A percentile compares a stretch with the other conserved stretches of the same genome.
Evolutionary conservation across 129 eudicot species (phyloP).

Genomic region (Flaveria trinervia): DNA sequence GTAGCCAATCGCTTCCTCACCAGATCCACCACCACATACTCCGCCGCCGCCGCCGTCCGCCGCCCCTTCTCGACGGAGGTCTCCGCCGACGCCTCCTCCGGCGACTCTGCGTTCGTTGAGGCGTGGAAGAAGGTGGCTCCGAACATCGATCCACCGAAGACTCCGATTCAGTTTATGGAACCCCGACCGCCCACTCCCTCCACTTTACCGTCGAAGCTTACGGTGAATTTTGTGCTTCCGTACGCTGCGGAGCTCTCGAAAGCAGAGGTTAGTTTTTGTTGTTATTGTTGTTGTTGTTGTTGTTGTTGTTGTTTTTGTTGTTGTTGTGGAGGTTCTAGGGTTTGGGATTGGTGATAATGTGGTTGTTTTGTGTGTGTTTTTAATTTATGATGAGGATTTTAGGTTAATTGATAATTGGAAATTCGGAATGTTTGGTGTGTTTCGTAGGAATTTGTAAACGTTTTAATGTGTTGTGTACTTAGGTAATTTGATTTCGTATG

Average conservation of each 20-base stretch:
- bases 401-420: neutral
- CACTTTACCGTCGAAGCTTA: constrained; percentile 71
- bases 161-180: constrained; percentile 59
- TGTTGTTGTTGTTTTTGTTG: neutral
- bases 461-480: neutral
- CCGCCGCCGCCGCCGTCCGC: constrained; percentile 33
- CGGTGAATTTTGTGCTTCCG: constrained; percentile 76
- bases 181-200: constrained; percentile 71
- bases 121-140: constrained; percentile 77
- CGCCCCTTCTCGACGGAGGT: constrained; percentile 59
- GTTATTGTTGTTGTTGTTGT: neutral
- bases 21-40: constrained; percentile 13
- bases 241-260: constrained; percentile 55
- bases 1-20: constrained; percentile 49
- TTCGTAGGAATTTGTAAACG: neutral
- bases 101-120: constrained; percentile 47
- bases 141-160: constrained; percentile 73
- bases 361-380: neutral
- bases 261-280: constrained; percentile 47
- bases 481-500: neutral
- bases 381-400: neutral
- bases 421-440: neutral
- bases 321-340: constrained; percentile 17
- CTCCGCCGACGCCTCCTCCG: constrained; percentile 36
- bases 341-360: neutral